phyloP scores from a whole-genome alignment of 1,139 yeast genomes.

The Hanseniaspora sp. region DNA sequence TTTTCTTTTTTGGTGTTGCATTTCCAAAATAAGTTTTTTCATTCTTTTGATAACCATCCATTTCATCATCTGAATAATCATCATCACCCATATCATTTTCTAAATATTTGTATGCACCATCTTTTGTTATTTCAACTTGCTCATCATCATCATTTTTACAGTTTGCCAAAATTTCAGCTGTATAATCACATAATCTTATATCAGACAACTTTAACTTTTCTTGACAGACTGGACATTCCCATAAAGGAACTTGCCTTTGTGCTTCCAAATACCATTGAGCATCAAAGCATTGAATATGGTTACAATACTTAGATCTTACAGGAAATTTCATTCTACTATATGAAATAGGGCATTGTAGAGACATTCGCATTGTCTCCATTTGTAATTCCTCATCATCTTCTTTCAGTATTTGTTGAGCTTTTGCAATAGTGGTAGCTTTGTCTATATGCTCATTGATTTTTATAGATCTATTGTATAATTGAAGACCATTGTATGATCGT shows the following conservation, averaged over 20 bases:
- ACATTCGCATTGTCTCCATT: conserved; percentile 45
- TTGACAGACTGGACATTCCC: conserved; percentile 62
- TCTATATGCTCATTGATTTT: conserved; percentile 38
- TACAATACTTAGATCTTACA: conserved; percentile 46
- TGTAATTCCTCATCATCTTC: conserved; percentile 49
- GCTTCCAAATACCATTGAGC: conserved; percentile 47
- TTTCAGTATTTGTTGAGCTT: conserved; percentile 34
- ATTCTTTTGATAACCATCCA: conserved; percentile 5
- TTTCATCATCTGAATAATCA: conserved; percentile 17
- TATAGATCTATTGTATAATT: conserved; percentile 29
- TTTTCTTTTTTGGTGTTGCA: conserved; percentile 9
- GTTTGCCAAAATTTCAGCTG: conserved; percentile 38
- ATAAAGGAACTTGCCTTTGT: conserved; percentile 52
- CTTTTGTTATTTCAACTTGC: conserved; percentile 41
- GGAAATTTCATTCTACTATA: conserved; percentile 53
- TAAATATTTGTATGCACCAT: conserved; percentile 48
- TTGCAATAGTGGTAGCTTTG: conserved; percentile 36
- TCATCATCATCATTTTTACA: conserved; percentile 33
- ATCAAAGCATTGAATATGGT: conserved; percentile 67
- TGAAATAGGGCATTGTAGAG: conserved; percentile 55
- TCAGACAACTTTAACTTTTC: conserved; percentile 37
- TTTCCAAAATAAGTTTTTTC: background rate
- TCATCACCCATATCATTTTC: conserved; percentile 28
- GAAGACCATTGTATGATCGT: conserved; percentile 37
- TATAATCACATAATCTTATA: conserved; percentile 51